Evolutionary conservation across 139 green algal species (phyloP).

Genomic region (Coelastrella sp.): DNA sequence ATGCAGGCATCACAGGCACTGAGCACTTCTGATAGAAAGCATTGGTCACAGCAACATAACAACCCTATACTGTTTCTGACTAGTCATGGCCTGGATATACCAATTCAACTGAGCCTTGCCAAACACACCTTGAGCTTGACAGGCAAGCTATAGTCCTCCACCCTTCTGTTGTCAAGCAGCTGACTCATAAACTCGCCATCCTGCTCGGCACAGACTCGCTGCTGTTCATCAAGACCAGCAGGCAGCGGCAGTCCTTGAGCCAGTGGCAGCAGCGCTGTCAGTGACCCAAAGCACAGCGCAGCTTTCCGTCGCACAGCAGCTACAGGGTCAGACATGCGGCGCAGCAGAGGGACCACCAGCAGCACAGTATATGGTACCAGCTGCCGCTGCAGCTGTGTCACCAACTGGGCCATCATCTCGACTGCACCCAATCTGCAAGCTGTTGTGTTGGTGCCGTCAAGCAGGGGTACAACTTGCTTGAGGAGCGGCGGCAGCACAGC

Average conservation of each 20-base stretch:
- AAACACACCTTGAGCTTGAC: constrained; percentile 53
- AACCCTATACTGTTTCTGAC: too few species aligned
- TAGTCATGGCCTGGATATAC: too few species aligned
- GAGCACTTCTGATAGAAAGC: too few species aligned
- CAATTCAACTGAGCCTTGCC: neutral
- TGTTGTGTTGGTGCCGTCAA: constrained; percentile 39
- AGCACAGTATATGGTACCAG: constrained; percentile 84
- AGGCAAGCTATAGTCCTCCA: constrained; percentile 82
- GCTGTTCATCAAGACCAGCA: constrained; percentile 69
- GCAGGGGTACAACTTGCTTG: constrained; percentile 65
- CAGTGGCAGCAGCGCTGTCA: constrained; percentile 93
- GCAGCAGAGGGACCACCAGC: constrained; percentile 92
- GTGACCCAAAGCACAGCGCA: constrained; percentile 81
- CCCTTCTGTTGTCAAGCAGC: constrained; percentile 89
- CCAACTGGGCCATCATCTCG: constrained; percentile 48
- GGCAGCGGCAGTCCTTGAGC: constrained; percentile 78
- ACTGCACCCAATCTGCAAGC: constrained; percentile 58
- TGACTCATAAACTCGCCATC: constrained; percentile 90
- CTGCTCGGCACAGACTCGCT: constrained; percentile 54
- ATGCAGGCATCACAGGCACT: too few species aligned
- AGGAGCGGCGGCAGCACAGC: constrained; percentile 71
- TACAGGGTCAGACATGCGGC: constrained; percentile 87
- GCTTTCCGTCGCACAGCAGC: constrained; percentile 70
- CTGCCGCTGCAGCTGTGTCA: constrained; percentile 39
- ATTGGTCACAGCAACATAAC: too few species aligned